These are phyloP conservation scores for Dendrobium officinale DNA, from an alignment of 106 monocot genomes.

Conservation along the genomic window DNA sequence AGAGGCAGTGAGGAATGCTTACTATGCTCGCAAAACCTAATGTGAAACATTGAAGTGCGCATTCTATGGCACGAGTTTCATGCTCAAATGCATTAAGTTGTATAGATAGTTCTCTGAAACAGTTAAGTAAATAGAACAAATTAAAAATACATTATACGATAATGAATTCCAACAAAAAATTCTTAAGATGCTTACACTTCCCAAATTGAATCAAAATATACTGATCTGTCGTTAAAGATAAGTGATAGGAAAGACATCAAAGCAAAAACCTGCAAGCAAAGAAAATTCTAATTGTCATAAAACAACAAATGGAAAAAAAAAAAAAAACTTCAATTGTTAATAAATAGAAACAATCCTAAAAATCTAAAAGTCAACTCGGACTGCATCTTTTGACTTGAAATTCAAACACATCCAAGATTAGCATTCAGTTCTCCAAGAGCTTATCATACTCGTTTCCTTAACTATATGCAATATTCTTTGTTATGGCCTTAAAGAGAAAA, in stretches of 20 bases:
- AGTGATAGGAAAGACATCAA: constrained; percentile 93
- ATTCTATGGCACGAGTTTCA: background rate
- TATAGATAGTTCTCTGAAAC: background rate
- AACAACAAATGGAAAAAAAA: background rate
- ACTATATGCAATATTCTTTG: background rate
- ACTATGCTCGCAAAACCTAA: background rate
- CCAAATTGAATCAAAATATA: constrained; percentile 88
- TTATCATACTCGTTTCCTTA: background rate
- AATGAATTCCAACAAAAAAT: background rate
- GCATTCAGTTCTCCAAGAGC: background rate
- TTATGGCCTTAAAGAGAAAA: background rate
- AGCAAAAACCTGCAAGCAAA: constrained; percentile 69
- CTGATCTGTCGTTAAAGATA: constrained; percentile 46
- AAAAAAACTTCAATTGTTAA: background rate
- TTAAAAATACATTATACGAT: background rate
- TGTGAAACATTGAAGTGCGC: background rate
- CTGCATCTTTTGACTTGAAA: background rate
- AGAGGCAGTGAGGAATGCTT: background rate
- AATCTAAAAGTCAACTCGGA: background rate
- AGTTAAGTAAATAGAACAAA: background rate
- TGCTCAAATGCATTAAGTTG: background rate
- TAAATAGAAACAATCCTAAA: background rate
- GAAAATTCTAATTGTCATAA: background rate
- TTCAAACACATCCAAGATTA: background rate
- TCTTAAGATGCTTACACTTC: constrained; percentile 67